Base-by-base conservation (phyloP, 2,329 filamentous ascomycete genomes). In the Scytalidium lignicola region DNA sequence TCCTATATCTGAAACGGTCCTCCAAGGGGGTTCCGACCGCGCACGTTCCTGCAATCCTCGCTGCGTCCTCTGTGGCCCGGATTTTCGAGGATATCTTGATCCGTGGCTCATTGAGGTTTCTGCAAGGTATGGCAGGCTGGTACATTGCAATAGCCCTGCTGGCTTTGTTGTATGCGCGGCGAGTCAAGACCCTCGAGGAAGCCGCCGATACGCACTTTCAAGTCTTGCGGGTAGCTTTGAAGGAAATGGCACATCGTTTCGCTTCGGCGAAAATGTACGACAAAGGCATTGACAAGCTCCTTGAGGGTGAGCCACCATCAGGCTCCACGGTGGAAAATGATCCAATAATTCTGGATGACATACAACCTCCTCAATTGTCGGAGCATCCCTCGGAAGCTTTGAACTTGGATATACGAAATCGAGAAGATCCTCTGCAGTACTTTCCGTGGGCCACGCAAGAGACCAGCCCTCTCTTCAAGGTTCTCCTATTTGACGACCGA, bases 81-180 rank as follows among this genome's bases (percentile, higher is more conserved):
- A 68, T 70, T 23, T 58, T 73, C 7, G 53, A 65, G 26, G 70
- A 73, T 29, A 63, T 69, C 2, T 50, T 73, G 0, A 62, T 63
- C 1, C 62, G 70, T 0, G 70, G 70, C 0, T 62, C 67, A 23
- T 63, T 65, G 0, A 56, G 69, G 1, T 73, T 71, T 41, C 61
- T 73, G 1, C 70, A 69, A 63, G 68, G 67, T 1, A 72, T 73
- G 8, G 67, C 67, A 0, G 69, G 68, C 32, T 73, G 70, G 70
- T 70, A 73, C 43, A 60, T 62, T n/a, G 66, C 66, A 0, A 70
- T 67, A 1, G 69, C 70, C 0, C 68, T 72, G 20, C 65, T 72
- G 13, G 66, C 70, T 0, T 55, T 73, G 0, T 51, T 73, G 0
- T 68, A 72, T 41, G 69, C 68, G 2, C 59, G 60, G n/a, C 58